A percentile compares a stretch with the other conserved stretches of the same genome.
Evolutionary conservation across 31 red algal genomes (phyloP).

Genomic region (Odonthalia washingtoniensis): DNA sequence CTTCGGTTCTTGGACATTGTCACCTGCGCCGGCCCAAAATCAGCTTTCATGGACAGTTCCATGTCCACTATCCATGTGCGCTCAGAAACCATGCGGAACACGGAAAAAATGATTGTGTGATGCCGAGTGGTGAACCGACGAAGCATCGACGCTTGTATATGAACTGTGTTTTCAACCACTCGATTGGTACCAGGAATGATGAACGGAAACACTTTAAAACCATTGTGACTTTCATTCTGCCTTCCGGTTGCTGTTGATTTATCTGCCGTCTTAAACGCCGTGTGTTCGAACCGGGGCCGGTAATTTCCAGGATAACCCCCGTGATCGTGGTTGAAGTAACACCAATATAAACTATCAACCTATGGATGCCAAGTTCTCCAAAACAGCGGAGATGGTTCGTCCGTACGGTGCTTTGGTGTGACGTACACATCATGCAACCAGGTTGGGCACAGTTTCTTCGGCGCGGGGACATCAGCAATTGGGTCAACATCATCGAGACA

Average conservation of each 20-base stretch:
- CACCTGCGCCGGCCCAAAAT: conserved; percentile 39
- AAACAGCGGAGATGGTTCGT: neutral
- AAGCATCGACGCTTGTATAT: conserved; percentile 37
- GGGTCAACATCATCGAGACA: neutral
- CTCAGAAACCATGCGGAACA: neutral
- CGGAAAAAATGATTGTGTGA: conserved; percentile 38
- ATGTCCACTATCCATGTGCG: conserved; percentile 29
- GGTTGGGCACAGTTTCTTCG: conserved; percentile 53
- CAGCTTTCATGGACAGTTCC: conserved; percentile 50
- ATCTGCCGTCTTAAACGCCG: conserved; percentile 59
- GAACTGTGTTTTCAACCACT: conserved; percentile 9
- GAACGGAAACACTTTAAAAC: conserved; percentile 63
- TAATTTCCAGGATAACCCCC: conserved; percentile 59
- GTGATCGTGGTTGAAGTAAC: conserved; percentile 66
- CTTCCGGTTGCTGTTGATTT: conserved; percentile 25
- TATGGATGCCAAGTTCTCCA: conserved; percentile 66
- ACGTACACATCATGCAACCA: conserved; percentile 60
- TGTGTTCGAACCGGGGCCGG: conserved; percentile 45
- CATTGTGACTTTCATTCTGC: conserved; percentile 52
- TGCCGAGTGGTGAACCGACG: conserved; percentile 43
- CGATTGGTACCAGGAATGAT: conserved; percentile 8
- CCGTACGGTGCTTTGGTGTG: neutral
- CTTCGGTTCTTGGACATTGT: neutral
- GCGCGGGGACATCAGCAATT: neutral
- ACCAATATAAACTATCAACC: too few relatives aligned